A percentile compares a stretch with the other conserved stretches of the same genome.
Conservation (phyloP, 2,329 filamentous ascomycete species). For the Trichoderma hamatum region DNA sequence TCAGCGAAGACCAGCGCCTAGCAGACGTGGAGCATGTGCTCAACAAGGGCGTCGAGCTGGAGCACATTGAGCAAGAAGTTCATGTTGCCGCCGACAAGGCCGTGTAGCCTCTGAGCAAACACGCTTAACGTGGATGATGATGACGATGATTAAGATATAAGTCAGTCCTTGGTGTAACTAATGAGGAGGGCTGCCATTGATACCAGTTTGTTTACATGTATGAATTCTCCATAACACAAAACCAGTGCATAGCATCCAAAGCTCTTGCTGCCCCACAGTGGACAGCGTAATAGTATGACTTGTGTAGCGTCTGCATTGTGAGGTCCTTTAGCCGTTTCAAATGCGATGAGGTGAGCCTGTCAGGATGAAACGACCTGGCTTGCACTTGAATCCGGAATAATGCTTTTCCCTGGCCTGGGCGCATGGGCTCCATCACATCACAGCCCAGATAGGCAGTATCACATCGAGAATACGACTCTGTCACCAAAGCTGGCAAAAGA, state of each 20-base stretch:
- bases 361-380: not conserved
- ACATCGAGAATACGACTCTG: conserved; percentile 6
- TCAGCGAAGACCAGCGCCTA: conserved; percentile 26
- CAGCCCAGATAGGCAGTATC: not conserved
- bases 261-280: not conserved
- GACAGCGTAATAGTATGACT: not conserved
- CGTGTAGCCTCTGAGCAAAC: not conserved
- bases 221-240: not conserved
- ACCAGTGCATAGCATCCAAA: not conserved
- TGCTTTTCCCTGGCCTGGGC: not conserved
- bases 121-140: not conserved
- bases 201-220: not conserved
- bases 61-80: conserved; percentile 15
- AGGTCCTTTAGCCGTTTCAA: not conserved
- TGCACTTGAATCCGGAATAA: not conserved
- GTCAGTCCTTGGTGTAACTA: not conserved
- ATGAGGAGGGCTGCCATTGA: not conserved
- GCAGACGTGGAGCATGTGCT: conserved; percentile 27
- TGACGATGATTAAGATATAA: too few relatives aligned
- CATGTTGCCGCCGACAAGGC: conserved; percentile 6
- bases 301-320: not conserved
- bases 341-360: not conserved
- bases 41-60: conserved; percentile 21
- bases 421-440: not conserved
- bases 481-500: not conserved